These are phyloP conservation scores for Porcisia hertigi DNA, from an alignment of 208 protist genomes.

Conservation along the genomic window DNA sequence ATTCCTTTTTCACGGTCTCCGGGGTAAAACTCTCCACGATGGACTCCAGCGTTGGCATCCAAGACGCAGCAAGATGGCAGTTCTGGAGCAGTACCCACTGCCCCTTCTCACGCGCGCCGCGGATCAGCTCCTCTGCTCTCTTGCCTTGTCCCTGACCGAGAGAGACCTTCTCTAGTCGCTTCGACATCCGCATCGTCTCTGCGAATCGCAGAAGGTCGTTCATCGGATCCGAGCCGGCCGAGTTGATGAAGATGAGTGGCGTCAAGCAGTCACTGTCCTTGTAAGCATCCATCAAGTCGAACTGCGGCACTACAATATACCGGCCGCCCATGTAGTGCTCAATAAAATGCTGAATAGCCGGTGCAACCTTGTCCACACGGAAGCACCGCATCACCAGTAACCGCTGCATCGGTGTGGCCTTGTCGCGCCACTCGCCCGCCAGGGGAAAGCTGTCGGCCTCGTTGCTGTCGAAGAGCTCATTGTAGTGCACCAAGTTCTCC, in stretches of 20 bases:
- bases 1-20: constrained; percentile 96
- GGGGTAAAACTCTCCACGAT: constrained; percentile 94
- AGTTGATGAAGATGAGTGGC: constrained; percentile 98
- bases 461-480: constrained; percentile 92
- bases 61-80: constrained; percentile 96
- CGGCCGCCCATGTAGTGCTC: constrained; percentile 89
- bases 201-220: constrained; percentile 95
- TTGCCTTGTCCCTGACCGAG: constrained; percentile 97
- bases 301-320: constrained; percentile 96
- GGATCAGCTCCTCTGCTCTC: constrained; percentile 92
- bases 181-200: constrained; percentile 92
- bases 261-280: constrained; percentile 92
- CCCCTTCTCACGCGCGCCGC: constrained; percentile 79
- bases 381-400: constrained; percentile 95
- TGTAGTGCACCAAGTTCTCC: constrained; percentile 80
- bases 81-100: constrained; percentile 98
- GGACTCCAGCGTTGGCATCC: constrained; percentile 93
- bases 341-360: constrained; percentile 94
- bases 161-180: constrained; percentile 95
- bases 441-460: constrained; percentile 80
- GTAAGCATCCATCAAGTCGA: constrained; percentile 94
- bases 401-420: constrained; percentile 91
- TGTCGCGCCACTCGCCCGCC: constrained; percentile 75
- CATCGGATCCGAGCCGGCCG: constrained; percentile 96
- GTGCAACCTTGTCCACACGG: constrained; percentile 96